Percentiles rank a stretch among this genome's conserved stretches.
Evolutionary conservation across 1,284 basidiomycete genomes (phyloP).

Genomic region (Thelephora terrestris): DNA sequence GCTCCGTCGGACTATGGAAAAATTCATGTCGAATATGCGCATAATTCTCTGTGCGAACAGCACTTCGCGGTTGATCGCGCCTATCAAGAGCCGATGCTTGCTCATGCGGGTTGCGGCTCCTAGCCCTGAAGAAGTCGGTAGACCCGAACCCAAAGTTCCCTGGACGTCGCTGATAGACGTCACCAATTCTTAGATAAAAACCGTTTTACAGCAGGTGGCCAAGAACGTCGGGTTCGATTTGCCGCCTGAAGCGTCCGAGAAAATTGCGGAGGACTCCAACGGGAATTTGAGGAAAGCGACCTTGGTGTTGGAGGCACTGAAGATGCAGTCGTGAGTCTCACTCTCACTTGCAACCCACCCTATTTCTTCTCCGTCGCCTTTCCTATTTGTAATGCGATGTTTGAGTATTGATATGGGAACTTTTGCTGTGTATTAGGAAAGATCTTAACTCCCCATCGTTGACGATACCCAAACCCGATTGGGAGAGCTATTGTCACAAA

Average conservation of each 20-base stretch:
- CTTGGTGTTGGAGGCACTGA: conserved; percentile 89
- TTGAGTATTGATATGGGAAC: not conserved
- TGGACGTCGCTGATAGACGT: not conserved
- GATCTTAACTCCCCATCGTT: conserved; percentile 61
- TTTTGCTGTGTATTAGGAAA: conserved; percentile 13
- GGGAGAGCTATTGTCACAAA: conserved; percentile 96
- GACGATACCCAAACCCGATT: conserved; percentile 90
- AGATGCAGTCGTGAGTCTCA: conserved; percentile 80
- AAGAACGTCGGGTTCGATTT: conserved; percentile 76
- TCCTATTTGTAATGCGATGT: not conserved
- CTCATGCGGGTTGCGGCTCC: conserved; percentile 92
- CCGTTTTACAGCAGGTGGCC: conserved; percentile 75
- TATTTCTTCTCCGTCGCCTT: conserved; percentile 1
- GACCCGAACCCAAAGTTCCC: not conserved
- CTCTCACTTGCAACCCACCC: conserved; percentile 14
- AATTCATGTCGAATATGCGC: conserved; percentile 97
- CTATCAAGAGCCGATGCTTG: conserved; percentile 92
- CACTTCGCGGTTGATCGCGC: conserved; percentile 93
- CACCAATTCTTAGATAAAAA: conserved; percentile 54
- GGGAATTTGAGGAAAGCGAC: conserved; percentile 95
- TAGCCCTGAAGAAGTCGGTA: conserved; percentile 58
- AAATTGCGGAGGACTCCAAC: conserved; percentile 73
- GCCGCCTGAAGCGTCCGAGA: conserved; percentile 58
- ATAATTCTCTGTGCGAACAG: conserved; percentile 98
- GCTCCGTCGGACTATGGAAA: conserved; percentile 96